phyloP scores from a whole-genome alignment of 202 grass and related monocot genomes.

The Digitaria exilis region DNA sequence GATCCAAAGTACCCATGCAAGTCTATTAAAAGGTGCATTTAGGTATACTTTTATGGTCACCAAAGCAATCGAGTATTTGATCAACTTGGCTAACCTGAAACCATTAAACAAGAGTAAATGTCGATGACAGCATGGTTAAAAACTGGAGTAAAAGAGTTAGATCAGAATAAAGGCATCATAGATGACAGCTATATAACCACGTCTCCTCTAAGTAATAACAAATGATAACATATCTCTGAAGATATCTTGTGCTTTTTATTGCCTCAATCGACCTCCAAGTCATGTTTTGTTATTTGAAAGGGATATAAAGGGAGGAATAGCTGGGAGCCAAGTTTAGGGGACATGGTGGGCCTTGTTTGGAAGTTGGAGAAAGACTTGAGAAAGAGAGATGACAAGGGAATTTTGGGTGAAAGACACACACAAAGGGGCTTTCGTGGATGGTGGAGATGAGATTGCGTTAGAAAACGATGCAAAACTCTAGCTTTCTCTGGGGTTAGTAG shows the following conservation, averaged over 20 bases:
- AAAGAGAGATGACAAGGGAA: slow-evolving; percentile 52
- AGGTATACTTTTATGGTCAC: slow-evolving; percentile 49
- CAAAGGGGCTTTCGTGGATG: slow-evolving; percentile 59
- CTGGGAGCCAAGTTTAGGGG: slow-evolving; percentile 52
- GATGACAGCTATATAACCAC: slow-evolving; percentile 52
- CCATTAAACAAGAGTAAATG: slow-evolving; percentile 48
- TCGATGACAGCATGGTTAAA: slow-evolving; percentile 51
- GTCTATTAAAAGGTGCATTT: slow-evolving; percentile 35
- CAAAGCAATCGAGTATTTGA: slow-evolving; percentile 51
- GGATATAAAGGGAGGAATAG: slow-evolving; percentile 39
- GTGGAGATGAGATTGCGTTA: slow-evolving; percentile 74
- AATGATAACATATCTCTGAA: slow-evolving; percentile 27
- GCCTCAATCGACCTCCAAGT: slow-evolving; percentile 16
- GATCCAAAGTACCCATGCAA: slow-evolving; percentile 39
- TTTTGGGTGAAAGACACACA: slow-evolving; percentile 51
- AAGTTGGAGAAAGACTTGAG: slow-evolving; percentile 74
- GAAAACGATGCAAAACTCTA: slow-evolving; percentile 42
- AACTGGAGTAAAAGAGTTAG: slow-evolving; percentile 39
- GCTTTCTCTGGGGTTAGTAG: slow-evolving; percentile 65
- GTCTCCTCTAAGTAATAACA: slow-evolving; percentile 35
- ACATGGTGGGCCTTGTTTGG: slow-evolving; percentile 75
- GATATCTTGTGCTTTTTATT: slow-evolving; percentile 25
- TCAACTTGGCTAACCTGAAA: slow-evolving; percentile 57
- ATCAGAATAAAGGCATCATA: slow-evolving; percentile 36
- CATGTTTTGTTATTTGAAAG: slow-evolving; percentile 56